phyloP scores from a whole-genome alignment of 2,329 filamentous ascomycete species.

The Helicocarpus griseus region DNA sequence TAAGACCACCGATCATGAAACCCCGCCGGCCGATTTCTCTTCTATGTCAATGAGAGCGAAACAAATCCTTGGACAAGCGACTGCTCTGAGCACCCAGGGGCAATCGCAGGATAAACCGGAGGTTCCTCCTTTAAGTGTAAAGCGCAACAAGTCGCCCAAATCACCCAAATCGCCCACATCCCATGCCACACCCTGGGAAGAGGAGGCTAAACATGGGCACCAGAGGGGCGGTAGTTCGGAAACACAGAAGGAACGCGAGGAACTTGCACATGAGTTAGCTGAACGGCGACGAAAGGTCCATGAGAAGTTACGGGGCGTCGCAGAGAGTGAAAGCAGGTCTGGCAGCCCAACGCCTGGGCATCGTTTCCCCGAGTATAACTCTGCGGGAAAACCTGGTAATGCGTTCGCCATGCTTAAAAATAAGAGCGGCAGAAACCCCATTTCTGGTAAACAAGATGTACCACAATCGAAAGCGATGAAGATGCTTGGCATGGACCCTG shows the following conservation, averaged over 20 bases:
- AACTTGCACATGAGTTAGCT: conserved; percentile 40
- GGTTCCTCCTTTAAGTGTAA: neutral
- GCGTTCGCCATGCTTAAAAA: conserved; percentile 37
- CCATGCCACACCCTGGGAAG: conserved; percentile 35
- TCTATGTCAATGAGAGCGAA: conserved; percentile 27
- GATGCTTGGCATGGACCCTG: conserved; percentile 29
- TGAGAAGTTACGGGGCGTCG: conserved; percentile 37
- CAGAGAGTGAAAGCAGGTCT: conserved; percentile 34
- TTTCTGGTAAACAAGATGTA: conserved; percentile 21
- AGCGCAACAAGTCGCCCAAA: neutral
- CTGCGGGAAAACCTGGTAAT: conserved; percentile 26
- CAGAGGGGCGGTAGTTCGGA: conserved; percentile 37
- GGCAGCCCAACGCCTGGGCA: conserved; percentile 31
- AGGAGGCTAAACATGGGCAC: conserved; percentile 36
- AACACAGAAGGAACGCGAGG: conserved; percentile 39
- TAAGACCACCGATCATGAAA: conserved; percentile 7
- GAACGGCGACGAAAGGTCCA: conserved; percentile 39
- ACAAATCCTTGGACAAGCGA: conserved; percentile 29
- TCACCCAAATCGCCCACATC: neutral
- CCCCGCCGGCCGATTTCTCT: conserved; percentile 15
- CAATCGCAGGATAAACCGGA: conserved; percentile 2
- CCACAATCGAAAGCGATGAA: conserved; percentile 29
- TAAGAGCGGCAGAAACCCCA: conserved; percentile 27
- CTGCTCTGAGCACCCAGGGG: conserved; percentile 21
- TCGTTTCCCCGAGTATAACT: conserved; percentile 24